These are phyloP conservation scores for Rhizoclosmatium sp. DNA, from an alignment of 192 early-diverging fungal genomes.

Conservation along the genomic window DNA sequence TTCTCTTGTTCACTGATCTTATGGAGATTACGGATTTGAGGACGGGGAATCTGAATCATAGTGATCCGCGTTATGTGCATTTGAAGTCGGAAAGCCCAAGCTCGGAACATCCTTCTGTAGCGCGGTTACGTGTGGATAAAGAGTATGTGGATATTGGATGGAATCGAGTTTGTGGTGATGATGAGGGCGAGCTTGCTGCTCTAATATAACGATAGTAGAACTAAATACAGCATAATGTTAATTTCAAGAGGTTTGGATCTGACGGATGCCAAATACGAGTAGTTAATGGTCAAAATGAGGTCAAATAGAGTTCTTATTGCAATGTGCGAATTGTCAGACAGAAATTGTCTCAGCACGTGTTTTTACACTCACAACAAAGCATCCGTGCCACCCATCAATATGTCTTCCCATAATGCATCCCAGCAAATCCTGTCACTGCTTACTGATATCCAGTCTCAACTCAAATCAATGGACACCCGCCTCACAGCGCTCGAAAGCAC, in stretches of 20 bases:
- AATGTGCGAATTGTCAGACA: not conserved
- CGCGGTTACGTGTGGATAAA: not conserved
- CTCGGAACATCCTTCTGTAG: not conserved
- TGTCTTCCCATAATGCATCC: too few relatives aligned
- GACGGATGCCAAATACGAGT: not conserved
- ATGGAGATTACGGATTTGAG: not conserved
- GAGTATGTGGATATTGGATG: slow-evolving; percentile 7
- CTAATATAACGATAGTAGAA: not conserved
- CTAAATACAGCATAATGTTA: not conserved
- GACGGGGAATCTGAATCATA: slow-evolving; percentile 18
- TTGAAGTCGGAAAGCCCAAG: not conserved
- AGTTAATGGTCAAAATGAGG: not conserved
- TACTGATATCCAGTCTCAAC: too few relatives aligned
- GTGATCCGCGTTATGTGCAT: not conserved
- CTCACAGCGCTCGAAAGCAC: too few relatives aligned
- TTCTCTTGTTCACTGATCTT: not conserved
- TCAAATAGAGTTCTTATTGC: not conserved
- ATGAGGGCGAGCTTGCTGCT: not conserved
- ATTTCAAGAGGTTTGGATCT: not conserved
- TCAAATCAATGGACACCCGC: too few relatives aligned
- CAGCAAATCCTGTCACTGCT: too few relatives aligned
- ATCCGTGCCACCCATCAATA: too few relatives aligned
- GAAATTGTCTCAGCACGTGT: too few relatives aligned
- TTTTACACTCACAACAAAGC: too few relatives aligned
- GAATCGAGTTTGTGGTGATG: slow-evolving; percentile 9